These are phyloP conservation scores for Globisporangium orthogonon DNA, from an alignment of 352 stramenopile species.

Conservation along the genomic window DNA sequence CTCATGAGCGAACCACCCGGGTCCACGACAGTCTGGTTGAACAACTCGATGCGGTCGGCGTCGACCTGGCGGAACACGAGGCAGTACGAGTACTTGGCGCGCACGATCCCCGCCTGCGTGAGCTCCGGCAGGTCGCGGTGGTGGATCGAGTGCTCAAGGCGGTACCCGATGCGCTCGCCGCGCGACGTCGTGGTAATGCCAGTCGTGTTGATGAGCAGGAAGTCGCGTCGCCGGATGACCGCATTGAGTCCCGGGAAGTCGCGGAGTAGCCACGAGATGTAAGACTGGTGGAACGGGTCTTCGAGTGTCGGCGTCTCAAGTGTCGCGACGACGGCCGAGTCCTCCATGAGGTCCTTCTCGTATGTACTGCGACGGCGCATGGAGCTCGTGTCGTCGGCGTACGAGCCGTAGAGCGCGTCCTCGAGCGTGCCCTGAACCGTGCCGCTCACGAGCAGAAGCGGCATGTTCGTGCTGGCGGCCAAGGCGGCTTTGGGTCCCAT, in stretches of 20 bases:
- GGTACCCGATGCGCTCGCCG: conserved; percentile 43
- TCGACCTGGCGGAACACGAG: conserved; percentile 35
- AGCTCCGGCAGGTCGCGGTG: conserved; percentile 40
- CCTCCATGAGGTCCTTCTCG: conserved; percentile 46
- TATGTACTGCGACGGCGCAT: conserved; percentile 24
- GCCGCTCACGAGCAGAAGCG: conserved; percentile 22
- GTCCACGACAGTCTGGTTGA: conserved; percentile 31
- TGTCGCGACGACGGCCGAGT: conserved; percentile 36
- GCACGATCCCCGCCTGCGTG: conserved; percentile 25
- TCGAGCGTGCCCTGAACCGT: conserved; percentile 36
- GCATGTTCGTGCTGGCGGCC: conserved; percentile 35
- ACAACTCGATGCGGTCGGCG: conserved; percentile 30
- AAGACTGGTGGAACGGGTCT: conserved; percentile 54
- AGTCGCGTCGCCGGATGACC: conserved; percentile 38
- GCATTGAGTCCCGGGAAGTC: conserved; percentile 23
- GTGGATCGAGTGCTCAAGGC: conserved; percentile 41
- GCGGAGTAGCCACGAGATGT: conserved; percentile 35
- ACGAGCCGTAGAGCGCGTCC: conserved; percentile 42
- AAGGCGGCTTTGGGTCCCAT: conserved; percentile 38
- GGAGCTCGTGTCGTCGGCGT: conserved; percentile 31
- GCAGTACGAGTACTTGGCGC: conserved; percentile 34
- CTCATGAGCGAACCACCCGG: conserved; percentile 25
- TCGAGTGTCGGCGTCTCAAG: conserved; percentile 31
- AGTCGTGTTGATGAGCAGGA: conserved; percentile 31
- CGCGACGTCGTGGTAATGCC: conserved; percentile 29